Conservation (phyloP, 2,329 filamentous ascomycete genomes). For the Nothomitra cinnamomea region DNA sequence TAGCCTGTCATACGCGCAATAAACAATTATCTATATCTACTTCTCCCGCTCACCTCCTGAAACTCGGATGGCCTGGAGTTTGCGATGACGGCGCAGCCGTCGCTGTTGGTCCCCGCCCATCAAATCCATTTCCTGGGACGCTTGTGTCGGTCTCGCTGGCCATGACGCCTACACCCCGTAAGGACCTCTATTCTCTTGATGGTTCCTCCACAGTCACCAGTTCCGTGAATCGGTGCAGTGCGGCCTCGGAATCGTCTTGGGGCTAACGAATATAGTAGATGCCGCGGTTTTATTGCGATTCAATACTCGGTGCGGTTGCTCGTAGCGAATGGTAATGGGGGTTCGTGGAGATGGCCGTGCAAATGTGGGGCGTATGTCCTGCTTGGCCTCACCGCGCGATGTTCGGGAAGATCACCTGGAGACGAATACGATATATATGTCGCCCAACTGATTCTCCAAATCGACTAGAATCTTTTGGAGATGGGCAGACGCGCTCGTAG, state of each 20-base stretch:
- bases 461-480: not conserved
- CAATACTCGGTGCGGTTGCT: not conserved
- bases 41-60: conserved; percentile 23
- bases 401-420: not conserved
- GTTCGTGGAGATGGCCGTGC: not conserved
- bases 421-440: not conserved
- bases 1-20: conserved; percentile 14
- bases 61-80: conserved; percentile 33
- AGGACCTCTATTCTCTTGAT: not conserved
- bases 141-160: not conserved
- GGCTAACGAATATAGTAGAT: not conserved
- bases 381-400: not conserved
- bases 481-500: not conserved
- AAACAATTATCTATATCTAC: conserved; percentile 5
- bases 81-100: conserved; percentile 15
- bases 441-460: not conserved
- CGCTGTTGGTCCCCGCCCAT: not conserved
- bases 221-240: not conserved
- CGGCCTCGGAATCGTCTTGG: not conserved
- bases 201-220: not conserved
- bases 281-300: not conserved
- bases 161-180: not conserved
- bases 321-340: not conserved
- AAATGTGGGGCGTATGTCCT: not conserved
- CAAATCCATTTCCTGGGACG: not conserved